These are phyloP conservation scores for Phylloporus rhodoxanthus DNA, from an alignment of 768 basidiomycete genomes.

Conservation along the genomic window DNA sequence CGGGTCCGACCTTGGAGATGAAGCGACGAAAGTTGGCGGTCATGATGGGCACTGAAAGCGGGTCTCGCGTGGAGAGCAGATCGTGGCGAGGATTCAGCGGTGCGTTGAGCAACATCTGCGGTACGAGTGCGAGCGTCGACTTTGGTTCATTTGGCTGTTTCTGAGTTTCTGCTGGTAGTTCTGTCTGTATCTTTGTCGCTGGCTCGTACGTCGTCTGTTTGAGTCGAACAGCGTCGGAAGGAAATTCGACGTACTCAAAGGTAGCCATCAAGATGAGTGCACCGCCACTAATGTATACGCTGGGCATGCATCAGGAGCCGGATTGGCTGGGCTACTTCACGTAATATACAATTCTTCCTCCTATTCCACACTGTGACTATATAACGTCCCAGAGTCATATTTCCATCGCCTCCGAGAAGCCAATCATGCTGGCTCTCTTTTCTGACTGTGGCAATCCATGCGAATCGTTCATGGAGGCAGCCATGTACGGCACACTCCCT, in stretches of 20 bases:
- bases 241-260: neutral
- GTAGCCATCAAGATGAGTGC: neutral
- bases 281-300: too few relatives aligned
- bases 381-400: too few relatives aligned
- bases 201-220: neutral
- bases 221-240: neutral
- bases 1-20: slow-evolving; percentile 11
- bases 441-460: too few relatives aligned
- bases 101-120: neutral
- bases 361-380: too few relatives aligned
- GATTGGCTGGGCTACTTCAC: too few relatives aligned
- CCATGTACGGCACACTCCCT: slow-evolving; percentile 48
- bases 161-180: neutral
- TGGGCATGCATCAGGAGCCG: too few relatives aligned
- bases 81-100: neutral
- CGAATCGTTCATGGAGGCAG: slow-evolving; percentile 87
- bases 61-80: slow-evolving; percentile 18
- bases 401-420: too few relatives aligned
- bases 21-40: slow-evolving; percentile 68
- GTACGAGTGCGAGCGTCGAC: neutral
- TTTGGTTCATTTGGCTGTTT: neutral
- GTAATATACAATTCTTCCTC: too few relatives aligned
- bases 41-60: slow-evolving; percentile 39
- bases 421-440: too few relatives aligned
- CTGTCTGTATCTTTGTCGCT: neutral